Evolutionary conservation across 208 protist species (phyloP), one percentile per base, ranked within the genome.

Genomic region (Acanthamoeba rhysodes): DNA sequence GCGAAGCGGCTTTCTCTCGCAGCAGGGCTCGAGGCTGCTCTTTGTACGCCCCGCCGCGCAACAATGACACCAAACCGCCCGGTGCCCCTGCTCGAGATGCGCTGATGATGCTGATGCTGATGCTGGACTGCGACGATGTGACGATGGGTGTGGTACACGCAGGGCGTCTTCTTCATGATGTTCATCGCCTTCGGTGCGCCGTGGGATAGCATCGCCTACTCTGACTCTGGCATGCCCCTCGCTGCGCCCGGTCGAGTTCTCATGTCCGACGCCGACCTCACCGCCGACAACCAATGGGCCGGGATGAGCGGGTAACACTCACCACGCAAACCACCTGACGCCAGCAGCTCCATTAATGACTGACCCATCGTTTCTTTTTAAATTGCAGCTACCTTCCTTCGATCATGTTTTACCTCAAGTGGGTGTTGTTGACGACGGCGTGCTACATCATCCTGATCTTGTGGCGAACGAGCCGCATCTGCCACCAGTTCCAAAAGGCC

Each of bases 151-250:
- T 76, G 68, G 24, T 29, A 29, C 70, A 24, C 37, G 70, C 70
- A 78, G 70, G 70, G 22, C 32, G 70, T 78, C n/a, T 78, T 78
- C 70, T 78, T 78, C 32, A 78, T 78, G 70, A 78, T 78, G 32
- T 78, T 78, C 32, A 32, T 78, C 12, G 70, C 70, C 34, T 78
- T 45, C 8, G 27, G 62, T 20, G 70, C 70, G 29, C 70, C 70
- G 70, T 78, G 70, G 70, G 70, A 78, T 18, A 29, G 24, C 37
- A 32, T 50, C 29, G 32, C 70, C 70, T 48, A 45, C 70, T 6
- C 24, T 18, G 70, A 29, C 37, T 22, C 62, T 22, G 22, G 24
- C 62, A 29, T 29, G 62, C 62, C 62, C 62, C n/a, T 78, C 32
- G 32, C 70, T 45, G 70, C 37, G n/a, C 70, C 29, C 32, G 70